Evolutionary conservation across 2,329 filamentous ascomycete genomes (phyloP).

Genomic region (Anisogramma anomala): DNA sequence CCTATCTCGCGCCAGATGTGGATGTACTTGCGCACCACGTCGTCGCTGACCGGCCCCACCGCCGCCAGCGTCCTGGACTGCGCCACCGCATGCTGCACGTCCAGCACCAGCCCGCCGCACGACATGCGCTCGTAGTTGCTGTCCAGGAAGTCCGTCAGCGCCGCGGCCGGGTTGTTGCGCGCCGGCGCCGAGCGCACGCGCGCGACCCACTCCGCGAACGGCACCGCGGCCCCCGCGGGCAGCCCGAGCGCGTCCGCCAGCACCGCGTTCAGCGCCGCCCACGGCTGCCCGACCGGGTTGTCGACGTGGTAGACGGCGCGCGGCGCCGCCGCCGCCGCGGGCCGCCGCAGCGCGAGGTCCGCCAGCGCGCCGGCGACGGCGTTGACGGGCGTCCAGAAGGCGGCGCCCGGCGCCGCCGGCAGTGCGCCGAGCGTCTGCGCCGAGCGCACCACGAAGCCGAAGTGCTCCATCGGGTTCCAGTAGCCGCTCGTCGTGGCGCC

Average conservation of each 20-base stretch:
- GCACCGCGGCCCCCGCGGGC: too few species aligned
- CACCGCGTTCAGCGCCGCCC: neutral
- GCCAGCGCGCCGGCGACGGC: conserved; percentile 18
- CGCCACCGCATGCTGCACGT: too few species aligned
- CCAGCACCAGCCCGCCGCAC: too few species aligned
- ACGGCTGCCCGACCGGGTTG: conserved; percentile 8
- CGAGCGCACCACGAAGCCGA: conserved; percentile 37
- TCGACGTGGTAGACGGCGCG: conserved; percentile 14
- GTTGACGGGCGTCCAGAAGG: conserved; percentile 38
- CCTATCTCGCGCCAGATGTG: neutral
- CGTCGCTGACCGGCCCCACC: too few species aligned
- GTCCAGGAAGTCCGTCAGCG: too few species aligned
- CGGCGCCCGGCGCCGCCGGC: conserved; percentile 28
- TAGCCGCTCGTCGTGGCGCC: conserved; percentile 37
- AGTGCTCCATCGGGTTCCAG: conserved; percentile 44
- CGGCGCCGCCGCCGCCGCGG: neutral
- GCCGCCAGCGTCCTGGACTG: too few species aligned
- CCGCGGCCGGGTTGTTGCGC: too few species aligned
- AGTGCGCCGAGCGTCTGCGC: conserved; percentile 32
- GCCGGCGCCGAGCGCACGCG: too few species aligned
- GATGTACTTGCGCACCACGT: too few species aligned
- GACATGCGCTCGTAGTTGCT: too few species aligned
- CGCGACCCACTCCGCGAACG: too few species aligned
- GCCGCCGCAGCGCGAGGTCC: conserved; percentile 18
- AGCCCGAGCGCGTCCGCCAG: conserved; percentile 13